phyloP scores from a whole-genome alignment of 441 rosid species.

The Eugenia klotzschiana region DNA sequence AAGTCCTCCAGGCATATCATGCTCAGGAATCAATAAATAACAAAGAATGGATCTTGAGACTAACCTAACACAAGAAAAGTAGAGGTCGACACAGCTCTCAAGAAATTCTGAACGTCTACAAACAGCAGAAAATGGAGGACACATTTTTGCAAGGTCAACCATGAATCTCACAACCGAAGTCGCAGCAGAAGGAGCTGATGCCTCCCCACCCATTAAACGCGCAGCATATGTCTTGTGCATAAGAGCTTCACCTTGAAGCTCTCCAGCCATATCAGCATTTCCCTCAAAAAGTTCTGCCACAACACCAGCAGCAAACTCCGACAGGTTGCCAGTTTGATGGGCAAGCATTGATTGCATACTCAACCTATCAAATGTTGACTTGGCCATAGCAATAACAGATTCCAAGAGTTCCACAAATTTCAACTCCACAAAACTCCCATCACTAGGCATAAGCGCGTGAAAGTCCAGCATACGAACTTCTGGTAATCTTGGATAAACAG shows the following conservation, averaged over 20 bases:
- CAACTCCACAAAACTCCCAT: conserved; percentile 69
- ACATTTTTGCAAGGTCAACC: conserved; percentile 99
- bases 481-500: conserved; percentile 95
- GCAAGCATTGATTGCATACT: conserved; percentile 84
- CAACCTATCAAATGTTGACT: conserved; percentile 90
- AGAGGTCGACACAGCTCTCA: conserved; percentile 89
- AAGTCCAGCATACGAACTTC: conserved; percentile 99
- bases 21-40: neutral
- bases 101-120: conserved; percentile 91
- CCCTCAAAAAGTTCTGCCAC: conserved; percentile 95
- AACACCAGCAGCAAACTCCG: conserved; percentile 80
- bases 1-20: neutral
- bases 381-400: conserved; percentile 88
- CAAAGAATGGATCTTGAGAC: conserved; percentile 18
- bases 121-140: conserved; percentile 83
- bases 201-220: conserved; percentile 99
- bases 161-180: conserved; percentile 93
- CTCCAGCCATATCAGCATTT: conserved; percentile 83
- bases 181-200: conserved; percentile 99
- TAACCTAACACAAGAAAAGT: conserved; percentile 95
- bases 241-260: conserved; percentile 99
- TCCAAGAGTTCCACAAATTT: conserved; percentile 91
- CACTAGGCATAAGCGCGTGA: conserved; percentile 94
- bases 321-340: conserved; percentile 83
- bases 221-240: conserved; percentile 99